Percentiles rank a stretch among this genome's conserved stretches.
These are phyloP conservation scores for Lipomyces anomalus DNA, from an alignment of 805 yeast genomes.

Conservation along the genomic window DNA sequence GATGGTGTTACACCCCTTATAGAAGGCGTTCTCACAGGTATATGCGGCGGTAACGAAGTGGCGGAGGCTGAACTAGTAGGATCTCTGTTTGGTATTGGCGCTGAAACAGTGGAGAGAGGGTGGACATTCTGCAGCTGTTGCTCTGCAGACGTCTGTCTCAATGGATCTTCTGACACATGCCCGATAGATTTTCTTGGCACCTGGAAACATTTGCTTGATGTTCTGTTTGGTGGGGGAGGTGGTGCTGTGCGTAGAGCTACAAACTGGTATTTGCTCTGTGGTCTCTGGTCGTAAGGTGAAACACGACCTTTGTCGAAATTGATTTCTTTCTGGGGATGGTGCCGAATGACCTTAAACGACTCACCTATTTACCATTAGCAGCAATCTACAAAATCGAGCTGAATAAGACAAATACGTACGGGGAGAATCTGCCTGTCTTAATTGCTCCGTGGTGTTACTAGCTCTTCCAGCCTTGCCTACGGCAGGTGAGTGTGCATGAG, in stretches of 20 bases:
- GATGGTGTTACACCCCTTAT: too few species aligned
- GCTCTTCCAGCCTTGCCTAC: too few species aligned
- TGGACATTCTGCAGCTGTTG: constrained; percentile 4
- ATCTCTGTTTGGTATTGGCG: neutral
- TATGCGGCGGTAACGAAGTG: neutral
- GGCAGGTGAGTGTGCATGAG: too few species aligned
- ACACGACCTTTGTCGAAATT: constrained; percentile 75
- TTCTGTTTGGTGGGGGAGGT: constrained; percentile 47
- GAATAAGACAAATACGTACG: too few species aligned
- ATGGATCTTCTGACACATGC: neutral
- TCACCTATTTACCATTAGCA: constrained; percentile 26
- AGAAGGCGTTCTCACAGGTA: constrained; percentile 21
- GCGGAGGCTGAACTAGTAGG: neutral
- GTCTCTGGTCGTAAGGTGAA: constrained; percentile 52
- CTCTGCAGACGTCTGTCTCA: neutral
- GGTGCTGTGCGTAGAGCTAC: constrained; percentile 70
- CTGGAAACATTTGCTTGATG: neutral
- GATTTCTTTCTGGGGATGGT: constrained; percentile 56
- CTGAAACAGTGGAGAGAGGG: neutral
- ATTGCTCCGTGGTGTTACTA: too few species aligned
- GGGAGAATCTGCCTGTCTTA: too few species aligned
- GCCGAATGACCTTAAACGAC: constrained; percentile 62
- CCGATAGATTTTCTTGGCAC: constrained; percentile 17
- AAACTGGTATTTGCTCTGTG: constrained; percentile 30
- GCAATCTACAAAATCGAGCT: constrained; percentile 20